Percentiles rank a stretch among this genome's conserved stretches.
Evolutionary conservation across 805 yeast species (phyloP).

Genomic region (Komagataella pastoris): DNA sequence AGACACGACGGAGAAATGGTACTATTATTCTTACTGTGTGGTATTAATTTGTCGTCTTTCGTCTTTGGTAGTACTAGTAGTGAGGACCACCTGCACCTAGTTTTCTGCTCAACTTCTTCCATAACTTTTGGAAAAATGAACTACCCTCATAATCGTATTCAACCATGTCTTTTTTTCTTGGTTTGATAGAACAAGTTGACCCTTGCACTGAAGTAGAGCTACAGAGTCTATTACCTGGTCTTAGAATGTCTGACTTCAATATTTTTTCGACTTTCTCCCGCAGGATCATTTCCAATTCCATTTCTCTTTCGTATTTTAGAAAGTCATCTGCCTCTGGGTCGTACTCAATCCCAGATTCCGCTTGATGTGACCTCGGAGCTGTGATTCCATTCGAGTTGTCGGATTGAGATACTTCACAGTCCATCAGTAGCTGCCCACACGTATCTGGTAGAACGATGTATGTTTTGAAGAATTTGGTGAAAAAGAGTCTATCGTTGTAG

Average conservation of each 20-base stretch:
- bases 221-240: neutral
- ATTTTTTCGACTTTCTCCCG: constrained; percentile 1
- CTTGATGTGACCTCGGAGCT: too few species aligned
- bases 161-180: neutral
- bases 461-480: neutral
- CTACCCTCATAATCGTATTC: neutral
- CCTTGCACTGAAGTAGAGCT: neutral
- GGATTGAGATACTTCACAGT: neutral
- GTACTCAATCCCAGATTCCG: neutral
- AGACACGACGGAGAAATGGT: neutral
- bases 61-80: neutral
- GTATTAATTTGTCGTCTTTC: neutral
- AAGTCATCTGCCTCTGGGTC: constrained; percentile 3
- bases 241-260: neutral
- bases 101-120: neutral
- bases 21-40: neutral
- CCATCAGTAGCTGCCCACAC: neutral
- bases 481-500: neutral
- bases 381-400: neutral
- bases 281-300: constrained; percentile 2
- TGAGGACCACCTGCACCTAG: neutral
- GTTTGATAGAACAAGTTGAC: neutral
- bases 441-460: neutral
- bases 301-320: constrained; percentile 3
- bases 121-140: neutral